Conservation (phyloP, 345 rosid species). For the Barbarea vulgaris region DNA sequence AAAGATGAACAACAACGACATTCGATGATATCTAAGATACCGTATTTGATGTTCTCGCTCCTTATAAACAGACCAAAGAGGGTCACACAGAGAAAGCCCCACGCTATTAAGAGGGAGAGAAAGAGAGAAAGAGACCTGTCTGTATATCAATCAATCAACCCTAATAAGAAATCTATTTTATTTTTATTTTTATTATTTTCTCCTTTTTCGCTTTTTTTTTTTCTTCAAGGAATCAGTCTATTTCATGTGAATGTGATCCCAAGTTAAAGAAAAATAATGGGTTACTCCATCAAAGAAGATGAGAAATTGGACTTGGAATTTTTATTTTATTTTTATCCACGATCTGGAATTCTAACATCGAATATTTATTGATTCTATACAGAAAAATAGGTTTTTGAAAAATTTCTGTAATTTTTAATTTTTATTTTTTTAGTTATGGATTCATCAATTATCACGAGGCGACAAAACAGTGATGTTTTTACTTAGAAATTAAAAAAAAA, state of each 20-base stretch:
- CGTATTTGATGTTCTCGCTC: slow-evolving; percentile 32
- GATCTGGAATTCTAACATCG: slow-evolving; percentile 12
- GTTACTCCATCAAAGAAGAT: too few species aligned
- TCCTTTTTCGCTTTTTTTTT: background rate
- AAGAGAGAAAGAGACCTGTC: background rate
- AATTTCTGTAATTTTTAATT: background rate
- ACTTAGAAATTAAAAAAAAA: background rate
- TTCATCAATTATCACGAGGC: background rate
- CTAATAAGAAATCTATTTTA: slow-evolving; percentile 1
- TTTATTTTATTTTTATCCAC: too few species aligned
- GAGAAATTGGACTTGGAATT: slow-evolving; percentile 1
- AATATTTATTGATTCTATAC: background rate
- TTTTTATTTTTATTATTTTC: slow-evolving; percentile 10
- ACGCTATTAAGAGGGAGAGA: slow-evolving; percentile 15
- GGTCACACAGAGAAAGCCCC: slow-evolving; percentile 22
- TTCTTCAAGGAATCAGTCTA: slow-evolving; percentile 5
- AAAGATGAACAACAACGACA: background rate
- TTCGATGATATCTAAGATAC: slow-evolving; percentile 45
- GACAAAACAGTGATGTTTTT: background rate
- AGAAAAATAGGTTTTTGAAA: background rate
- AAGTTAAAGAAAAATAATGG: background rate
- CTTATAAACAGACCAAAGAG: slow-evolving; percentile 38
- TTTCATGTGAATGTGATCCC: slow-evolving; percentile 48
- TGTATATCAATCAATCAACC: slow-evolving; percentile 15
- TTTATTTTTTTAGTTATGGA: background rate